Base-by-base conservation (phyloP, 257 asterid genomes). In the Verbascum thapsus region DNA sequence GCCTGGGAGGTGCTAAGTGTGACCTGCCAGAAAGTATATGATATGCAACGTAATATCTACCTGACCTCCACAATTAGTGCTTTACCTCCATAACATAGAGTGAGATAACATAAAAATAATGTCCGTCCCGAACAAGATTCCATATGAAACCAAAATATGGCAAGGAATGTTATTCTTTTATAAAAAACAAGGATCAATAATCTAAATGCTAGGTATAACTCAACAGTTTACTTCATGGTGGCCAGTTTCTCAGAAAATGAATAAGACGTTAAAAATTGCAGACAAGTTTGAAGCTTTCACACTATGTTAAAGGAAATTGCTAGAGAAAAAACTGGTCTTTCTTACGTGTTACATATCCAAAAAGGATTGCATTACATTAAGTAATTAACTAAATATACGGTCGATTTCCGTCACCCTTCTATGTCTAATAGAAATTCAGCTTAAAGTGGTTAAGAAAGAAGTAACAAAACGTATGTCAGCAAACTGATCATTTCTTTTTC, bases 201-300 rank as follows among this genome's bases (percentile, higher is more conserved):
- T n/a, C n/a, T n/a, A n/a, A n/a, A n/a, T 58, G 22, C 40, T 34
- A 68, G 67, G 18, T 48, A 43, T 44, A 50, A 34, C 54, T 49
- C 56, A 20, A 13, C 8, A 15, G 22, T 45, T 45, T 13, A 15
- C 20, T 45, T 15, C 11, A 6, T 19, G 20, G 6, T 6, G 61
- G 26, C 32, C 40, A 64, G 40, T 23, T 15, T 51, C 32, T 26
- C 32, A 5, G 5, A 26, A 26, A 26, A 26, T 2, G 32, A 26
- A 26, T 26, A 26, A 26, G 32, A n/a, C 44, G 17, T 53, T 22
- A 11, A 40, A 52, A 8, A 1, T 16, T 65, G 47, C 15, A 16
- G 26, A 16, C 10, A 10, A 30, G 20, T 52, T 55, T 3, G 34
- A 26, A 5, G 3, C 5, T 26, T 26, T 26, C 32, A 26, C 32